Evolutionary conservation across 2,329 filamentous ascomycete genomes (phyloP).

Genomic region (Phyllosticta paracitricarpa): DNA sequence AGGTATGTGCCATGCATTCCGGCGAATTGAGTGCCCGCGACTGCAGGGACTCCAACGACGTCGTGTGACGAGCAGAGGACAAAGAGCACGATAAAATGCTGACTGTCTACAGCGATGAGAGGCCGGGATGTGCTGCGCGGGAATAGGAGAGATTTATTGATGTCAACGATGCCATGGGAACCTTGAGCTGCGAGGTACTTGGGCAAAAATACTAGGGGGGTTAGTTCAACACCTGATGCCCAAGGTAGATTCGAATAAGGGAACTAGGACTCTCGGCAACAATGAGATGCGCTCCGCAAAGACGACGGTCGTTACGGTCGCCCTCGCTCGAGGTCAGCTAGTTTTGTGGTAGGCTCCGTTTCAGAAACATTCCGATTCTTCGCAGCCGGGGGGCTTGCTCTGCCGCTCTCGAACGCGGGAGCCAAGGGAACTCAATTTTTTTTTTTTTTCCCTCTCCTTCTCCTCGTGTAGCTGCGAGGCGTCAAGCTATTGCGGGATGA

Average conservation of each 20-base stretch:
- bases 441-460: background rate
- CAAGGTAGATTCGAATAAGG: background rate
- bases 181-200: background rate
- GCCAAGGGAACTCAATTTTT: background rate
- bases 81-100: constrained; percentile 1
- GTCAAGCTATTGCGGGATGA: constrained; percentile 9
- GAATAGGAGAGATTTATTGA: background rate
- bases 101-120: background rate
- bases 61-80: constrained; percentile 1
- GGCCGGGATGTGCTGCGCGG: background rate
- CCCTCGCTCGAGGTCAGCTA: background rate
- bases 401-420: constrained; percentile 5
- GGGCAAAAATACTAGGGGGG: background rate
- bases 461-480: constrained; percentile 4
- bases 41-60: constrained; percentile 6
- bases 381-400: constrained; percentile 3
- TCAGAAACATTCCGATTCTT: constrained; percentile 10
- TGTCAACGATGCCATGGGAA: background rate
- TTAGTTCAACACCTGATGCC: constrained; percentile 3
- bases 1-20: constrained; percentile 8
- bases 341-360: constrained; percentile 1
- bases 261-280: background rate
- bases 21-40: constrained; percentile 4
- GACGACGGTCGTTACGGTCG: background rate
- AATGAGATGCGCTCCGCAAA: background rate